Evolutionary conservation across 208 protist species (phyloP).

Genomic region (Crithidia brevicula): DNA sequence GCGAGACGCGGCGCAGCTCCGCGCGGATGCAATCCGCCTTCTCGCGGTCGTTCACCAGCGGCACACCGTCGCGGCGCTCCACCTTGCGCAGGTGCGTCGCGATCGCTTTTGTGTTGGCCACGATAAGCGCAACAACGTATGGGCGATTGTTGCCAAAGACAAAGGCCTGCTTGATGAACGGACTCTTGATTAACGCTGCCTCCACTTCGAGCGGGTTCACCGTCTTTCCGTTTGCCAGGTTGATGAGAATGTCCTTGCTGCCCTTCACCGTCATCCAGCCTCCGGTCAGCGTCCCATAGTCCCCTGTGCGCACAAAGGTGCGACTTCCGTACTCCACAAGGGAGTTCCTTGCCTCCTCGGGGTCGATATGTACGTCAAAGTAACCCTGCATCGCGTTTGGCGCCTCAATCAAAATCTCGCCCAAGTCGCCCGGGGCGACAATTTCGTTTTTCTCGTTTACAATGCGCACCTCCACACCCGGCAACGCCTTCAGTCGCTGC

Average conservation of each 20-base stretch:
- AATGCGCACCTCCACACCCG: conserved; percentile 88
- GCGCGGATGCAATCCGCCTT: conserved; percentile 90
- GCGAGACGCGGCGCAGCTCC: conserved; percentile 80
- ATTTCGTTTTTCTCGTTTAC: conserved; percentile 94
- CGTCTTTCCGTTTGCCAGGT: conserved; percentile 75
- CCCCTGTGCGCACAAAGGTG: conserved; percentile 89
- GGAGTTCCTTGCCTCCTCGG: conserved; percentile 86
- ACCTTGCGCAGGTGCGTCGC: conserved; percentile 85
- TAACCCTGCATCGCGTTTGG: conserved; percentile 92
- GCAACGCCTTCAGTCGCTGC: conserved; percentile 85
- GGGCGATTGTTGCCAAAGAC: conserved; percentile 76
- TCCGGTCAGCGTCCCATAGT: conserved; percentile 88
- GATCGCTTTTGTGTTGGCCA: conserved; percentile 87
- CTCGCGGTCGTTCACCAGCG: conserved; percentile 87
- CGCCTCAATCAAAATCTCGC: conserved; percentile 87
- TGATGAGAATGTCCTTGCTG: conserved; percentile 87
- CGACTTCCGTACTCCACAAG: conserved; percentile 88
- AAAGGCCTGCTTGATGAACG: conserved; percentile 88
- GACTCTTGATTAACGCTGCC: conserved; percentile 75
- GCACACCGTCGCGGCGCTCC: conserved; percentile 89
- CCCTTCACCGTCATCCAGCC: conserved; percentile 89
- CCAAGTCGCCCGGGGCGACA: conserved; percentile 84
- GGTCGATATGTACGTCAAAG: conserved; percentile 91
- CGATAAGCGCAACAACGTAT: conserved; percentile 83
- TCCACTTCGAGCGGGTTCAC: conserved; percentile 87